Evolutionary conservation across 371 early-diverging fungal genomes (phyloP), one percentile per base, ranked within the genome.

Genomic region (Rhizopus arrhizus): DNA sequence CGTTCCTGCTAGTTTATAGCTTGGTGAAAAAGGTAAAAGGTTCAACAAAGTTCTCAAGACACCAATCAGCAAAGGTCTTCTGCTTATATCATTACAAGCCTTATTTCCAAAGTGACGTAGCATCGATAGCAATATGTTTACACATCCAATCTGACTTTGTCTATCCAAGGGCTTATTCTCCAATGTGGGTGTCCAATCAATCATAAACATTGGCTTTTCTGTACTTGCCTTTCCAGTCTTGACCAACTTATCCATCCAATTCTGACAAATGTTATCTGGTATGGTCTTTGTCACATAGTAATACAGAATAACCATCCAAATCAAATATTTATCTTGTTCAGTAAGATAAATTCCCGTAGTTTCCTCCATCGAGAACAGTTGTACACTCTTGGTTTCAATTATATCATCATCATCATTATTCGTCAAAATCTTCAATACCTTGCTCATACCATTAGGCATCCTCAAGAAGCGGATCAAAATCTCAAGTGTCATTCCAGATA

Each of bases 111-210:
- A 73, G 36, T 70, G 56, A 2, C 60, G 58, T 7, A 73, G 53
- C 70, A 77, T 69, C 3, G 77, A 77, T n/a, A 77, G 28, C 10
- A 77, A 29, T 6, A 77, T 62, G 22, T 73, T 77, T 13, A 62
- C 63, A 10, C 66, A 49, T 8, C 64, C 67, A 45, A 61, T 46
- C 22, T 69, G 69, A n/a, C 65, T 64, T 5, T 54, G 33, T 47
- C 55, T 58, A 9, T 66, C 64, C 12, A 75, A 59, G 8, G 75
- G 70, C 2, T 15, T 5, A 5, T 40, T 45, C 12, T 58, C 48
- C 0, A 56, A 38, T 3, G 63, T 51, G n/a, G 64, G 51, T 12
- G 35, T 29, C 5, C 76, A 75, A 40, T 70, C 69, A 55, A 75
- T 65, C 10, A 65, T 66, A 45, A 72, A 72, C 15, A 70, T 16